Percentiles rank a stretch among this genome's conserved stretches.
Conservation (phyloP, 2,329 filamentous ascomycete species). For the Aspergillus terreus region DNA sequence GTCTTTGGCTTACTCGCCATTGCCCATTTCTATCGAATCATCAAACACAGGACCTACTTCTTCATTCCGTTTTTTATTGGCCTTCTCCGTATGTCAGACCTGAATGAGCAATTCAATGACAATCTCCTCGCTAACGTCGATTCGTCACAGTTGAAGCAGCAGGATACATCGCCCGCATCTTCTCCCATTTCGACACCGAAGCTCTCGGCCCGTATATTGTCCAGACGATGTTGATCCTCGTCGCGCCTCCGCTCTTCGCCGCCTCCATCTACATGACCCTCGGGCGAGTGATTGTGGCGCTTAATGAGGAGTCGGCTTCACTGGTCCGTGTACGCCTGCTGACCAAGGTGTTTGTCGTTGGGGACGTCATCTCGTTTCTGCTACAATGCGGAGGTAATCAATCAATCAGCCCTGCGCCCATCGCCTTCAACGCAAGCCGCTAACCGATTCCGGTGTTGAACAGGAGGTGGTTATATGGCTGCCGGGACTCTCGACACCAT, state of each 20-base stretch:
- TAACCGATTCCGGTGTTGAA: neutral
- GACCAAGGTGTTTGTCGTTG: conserved; percentile 29
- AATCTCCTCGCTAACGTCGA: neutral
- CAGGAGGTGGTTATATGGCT: conserved; percentile 29
- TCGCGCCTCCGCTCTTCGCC: conserved; percentile 28
- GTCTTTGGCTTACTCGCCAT: conserved; percentile 24
- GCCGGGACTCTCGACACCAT: conserved; percentile 14
- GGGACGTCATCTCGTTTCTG: conserved; percentile 27
- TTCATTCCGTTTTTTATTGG: conserved; percentile 28
- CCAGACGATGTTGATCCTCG: conserved; percentile 27
- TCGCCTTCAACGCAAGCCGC: neutral
- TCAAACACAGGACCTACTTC: conserved; percentile 26
- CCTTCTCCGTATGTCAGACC: conserved; percentile 25
- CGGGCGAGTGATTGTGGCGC: conserved; percentile 21
- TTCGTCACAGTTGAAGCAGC: conserved; percentile 16
- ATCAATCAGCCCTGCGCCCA: too few relatives aligned
- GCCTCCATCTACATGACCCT: conserved; percentile 31
- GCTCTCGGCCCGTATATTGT: conserved; percentile 25
- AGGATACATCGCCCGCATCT: conserved; percentile 24
- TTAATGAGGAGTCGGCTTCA: conserved; percentile 17
- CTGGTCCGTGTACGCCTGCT: conserved; percentile 21
- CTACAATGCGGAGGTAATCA: conserved; percentile 24
- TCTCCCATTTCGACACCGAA: conserved; percentile 22
- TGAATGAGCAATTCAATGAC: neutral
- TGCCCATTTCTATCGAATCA: conserved; percentile 13